phyloP scores from a whole-genome alignment of 164 flowering plant genomes.

The Stephania cephalantha region DNA sequence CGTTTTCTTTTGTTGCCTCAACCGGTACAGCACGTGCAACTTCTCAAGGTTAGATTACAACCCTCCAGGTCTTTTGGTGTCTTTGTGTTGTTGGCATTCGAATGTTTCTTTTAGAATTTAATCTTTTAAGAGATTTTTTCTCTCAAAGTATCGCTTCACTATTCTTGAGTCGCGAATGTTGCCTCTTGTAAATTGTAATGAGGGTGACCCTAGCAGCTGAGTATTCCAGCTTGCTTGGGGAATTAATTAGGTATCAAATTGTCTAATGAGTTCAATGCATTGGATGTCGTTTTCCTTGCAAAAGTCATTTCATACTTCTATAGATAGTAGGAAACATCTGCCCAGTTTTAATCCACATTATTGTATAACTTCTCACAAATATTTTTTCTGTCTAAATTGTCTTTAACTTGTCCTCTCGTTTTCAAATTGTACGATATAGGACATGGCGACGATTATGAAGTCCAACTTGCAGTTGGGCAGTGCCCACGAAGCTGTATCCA shows the following conservation, averaged over 20 bases:
- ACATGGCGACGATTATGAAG: slow-evolving; percentile 59
- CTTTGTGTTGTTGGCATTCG: neutral
- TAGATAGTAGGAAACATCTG: neutral
- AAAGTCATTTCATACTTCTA: neutral
- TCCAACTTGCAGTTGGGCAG: slow-evolving; percentile 80
- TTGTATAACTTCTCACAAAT: neutral
- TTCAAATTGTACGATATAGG: slow-evolving; percentile 30
- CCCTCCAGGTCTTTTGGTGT: neutral
- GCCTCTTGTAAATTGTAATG: neutral
- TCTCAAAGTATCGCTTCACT: neutral
- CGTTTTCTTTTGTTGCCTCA: slow-evolving; percentile 48
- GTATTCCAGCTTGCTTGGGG: neutral
- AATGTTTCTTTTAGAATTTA: neutral
- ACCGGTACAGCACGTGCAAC: slow-evolving; percentile 70
- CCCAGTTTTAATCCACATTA: neutral
- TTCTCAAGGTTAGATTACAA: slow-evolving; percentile 57
- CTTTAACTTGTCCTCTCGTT: neutral
- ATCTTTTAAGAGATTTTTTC: neutral
- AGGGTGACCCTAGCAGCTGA: neutral
- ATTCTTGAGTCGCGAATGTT: neutral
- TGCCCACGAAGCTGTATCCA: slow-evolving; percentile 92
- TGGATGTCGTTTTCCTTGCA: neutral
- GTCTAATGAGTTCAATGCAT: neutral
- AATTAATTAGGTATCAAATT: neutral
- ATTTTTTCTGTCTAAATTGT: neutral